Evolutionary conservation across 2,329 filamentous ascomycete genomes (phyloP).

Genomic region (Teratosphaeria zuluensis): DNA sequence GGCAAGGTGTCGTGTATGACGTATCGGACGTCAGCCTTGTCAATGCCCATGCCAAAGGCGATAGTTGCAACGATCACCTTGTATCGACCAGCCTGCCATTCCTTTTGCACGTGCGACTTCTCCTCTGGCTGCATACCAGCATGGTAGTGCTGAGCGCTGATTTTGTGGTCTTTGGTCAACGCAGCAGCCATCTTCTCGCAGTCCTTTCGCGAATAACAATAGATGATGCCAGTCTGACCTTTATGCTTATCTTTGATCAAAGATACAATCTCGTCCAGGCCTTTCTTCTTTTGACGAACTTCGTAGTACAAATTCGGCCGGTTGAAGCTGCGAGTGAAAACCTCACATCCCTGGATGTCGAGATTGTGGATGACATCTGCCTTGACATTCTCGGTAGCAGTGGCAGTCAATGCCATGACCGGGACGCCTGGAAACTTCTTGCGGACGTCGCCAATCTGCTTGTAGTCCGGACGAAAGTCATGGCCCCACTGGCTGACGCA

Average conservation of each 20-base stretch:
- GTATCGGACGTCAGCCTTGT: constrained; percentile 92
- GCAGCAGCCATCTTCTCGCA: constrained; percentile 71
- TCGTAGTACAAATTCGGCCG: constrained; percentile 90
- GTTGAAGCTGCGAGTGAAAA: constrained; percentile 91
- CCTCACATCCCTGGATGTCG: constrained; percentile 65
- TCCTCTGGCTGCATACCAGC: constrained; percentile 61
- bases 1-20: constrained; percentile 89
- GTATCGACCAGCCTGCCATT: constrained; percentile 71
- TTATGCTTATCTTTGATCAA: constrained; percentile 63
- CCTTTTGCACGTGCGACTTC: constrained; percentile 61
- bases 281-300: constrained; percentile 58
- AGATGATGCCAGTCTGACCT: constrained; percentile 78
- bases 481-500: constrained; percentile 99
- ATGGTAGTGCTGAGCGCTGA: constrained; percentile 78
- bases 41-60: constrained; percentile 99
- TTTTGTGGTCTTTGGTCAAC: constrained; percentile 50
- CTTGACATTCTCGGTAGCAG: constrained; percentile 87
- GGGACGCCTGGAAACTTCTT: constrained; percentile 67
- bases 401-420: constrained; percentile 90
- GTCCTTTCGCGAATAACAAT: constrained; percentile 75
- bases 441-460: constrained; percentile 67
- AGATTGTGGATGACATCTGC: constrained; percentile 86
- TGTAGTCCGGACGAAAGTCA: constrained; percentile 95
- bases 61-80: constrained; percentile 97
- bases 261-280: constrained; percentile 47